Conservation (phyloP, 1,284 basidiomycete genomes). For the Cutaneotrichosporon dermatis region DNA sequence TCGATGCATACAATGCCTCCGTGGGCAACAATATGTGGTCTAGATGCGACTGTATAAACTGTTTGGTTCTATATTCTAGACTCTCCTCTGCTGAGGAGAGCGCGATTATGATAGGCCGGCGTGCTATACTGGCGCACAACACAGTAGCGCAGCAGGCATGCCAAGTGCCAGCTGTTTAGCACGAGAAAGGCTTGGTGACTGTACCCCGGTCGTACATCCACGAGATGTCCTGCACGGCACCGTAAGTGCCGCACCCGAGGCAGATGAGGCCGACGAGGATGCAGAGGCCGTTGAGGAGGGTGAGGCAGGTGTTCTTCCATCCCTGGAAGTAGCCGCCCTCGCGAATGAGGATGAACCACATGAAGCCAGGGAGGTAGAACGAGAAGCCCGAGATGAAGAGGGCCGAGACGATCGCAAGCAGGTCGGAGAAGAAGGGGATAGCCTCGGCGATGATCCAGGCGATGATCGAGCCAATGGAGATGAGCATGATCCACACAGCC, state of each 20-base stretch:
- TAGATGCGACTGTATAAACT: no score
- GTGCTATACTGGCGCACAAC: no score
- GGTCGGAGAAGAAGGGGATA: slow-evolving; percentile 38
- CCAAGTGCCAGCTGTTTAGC: no score
- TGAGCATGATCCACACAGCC: slow-evolving; percentile 52
- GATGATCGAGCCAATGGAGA: slow-evolving; percentile 3
- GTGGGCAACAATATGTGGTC: not conserved
- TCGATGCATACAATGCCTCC: not conserved
- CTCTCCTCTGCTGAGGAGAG: no score
- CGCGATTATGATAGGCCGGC: no score
- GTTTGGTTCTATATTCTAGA: no score
- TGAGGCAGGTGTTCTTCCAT: slow-evolving; percentile 10
- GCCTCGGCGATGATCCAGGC: slow-evolving; percentile 22
- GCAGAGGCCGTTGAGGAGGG: slow-evolving; percentile 9
- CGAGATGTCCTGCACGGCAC: slow-evolving; percentile 10
- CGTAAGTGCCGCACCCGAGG: slow-evolving; percentile 15
- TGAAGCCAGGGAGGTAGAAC: slow-evolving; percentile 16
- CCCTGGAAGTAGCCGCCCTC: slow-evolving; percentile 14
- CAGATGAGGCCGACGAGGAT: slow-evolving; percentile 14
- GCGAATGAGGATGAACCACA: slow-evolving; percentile 20
- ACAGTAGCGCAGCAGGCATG: no score
- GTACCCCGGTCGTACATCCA: slow-evolving; percentile 8
- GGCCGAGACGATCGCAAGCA: slow-evolving; percentile 34
- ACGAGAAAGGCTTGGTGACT: slow-evolving; percentile 14
- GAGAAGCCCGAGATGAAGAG: slow-evolving; percentile 21